Conservation (phyloP, 2,329 filamentous ascomycete genomes). For the Fusarium sp. region DNA sequence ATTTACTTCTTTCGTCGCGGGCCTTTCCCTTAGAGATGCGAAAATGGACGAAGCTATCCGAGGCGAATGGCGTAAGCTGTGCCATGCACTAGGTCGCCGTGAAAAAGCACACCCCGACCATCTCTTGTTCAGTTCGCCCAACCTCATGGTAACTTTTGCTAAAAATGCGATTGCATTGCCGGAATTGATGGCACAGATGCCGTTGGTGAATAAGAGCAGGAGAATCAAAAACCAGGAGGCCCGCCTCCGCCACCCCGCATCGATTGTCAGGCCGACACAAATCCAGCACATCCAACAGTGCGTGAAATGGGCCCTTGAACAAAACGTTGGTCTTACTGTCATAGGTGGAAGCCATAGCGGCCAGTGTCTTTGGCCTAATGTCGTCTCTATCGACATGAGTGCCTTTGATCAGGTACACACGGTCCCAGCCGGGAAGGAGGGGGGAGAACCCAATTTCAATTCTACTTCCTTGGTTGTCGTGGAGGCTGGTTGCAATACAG, state of each 20-base stretch:
- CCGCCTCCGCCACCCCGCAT: conserved; percentile 54
- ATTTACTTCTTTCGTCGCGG: conserved; percentile 65
- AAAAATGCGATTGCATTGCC: conserved; percentile 55
- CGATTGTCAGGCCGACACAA: conserved; percentile 58
- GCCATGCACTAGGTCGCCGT: conserved; percentile 57
- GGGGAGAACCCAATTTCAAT: background rate
- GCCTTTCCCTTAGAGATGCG: conserved; percentile 52
- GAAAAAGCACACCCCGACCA: conserved; percentile 50
- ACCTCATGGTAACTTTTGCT: conserved; percentile 63
- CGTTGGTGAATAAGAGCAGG: conserved; percentile 43
- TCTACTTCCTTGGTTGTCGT: conserved; percentile 56
- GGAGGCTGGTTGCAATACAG: conserved; percentile 66
- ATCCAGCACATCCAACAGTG: conserved; percentile 65
- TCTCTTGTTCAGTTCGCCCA: conserved; percentile 62
- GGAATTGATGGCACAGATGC: conserved; percentile 57
- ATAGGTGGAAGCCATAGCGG: conserved; percentile 72
- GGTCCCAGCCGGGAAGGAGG: conserved; percentile 54
- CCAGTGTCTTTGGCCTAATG: conserved; percentile 64
- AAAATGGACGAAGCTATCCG: conserved; percentile 49
- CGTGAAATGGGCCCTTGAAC: conserved; percentile 65
- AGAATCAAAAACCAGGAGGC: conserved; percentile 65
- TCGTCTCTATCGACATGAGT: conserved; percentile 69
- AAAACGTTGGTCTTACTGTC: conserved; percentile 59
- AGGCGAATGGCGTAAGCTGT: conserved; percentile 60
- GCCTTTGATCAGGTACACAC: conserved; percentile 65